Conservation (phyloP, 805 yeast species). For the Kazachstania taianensis region DNA sequence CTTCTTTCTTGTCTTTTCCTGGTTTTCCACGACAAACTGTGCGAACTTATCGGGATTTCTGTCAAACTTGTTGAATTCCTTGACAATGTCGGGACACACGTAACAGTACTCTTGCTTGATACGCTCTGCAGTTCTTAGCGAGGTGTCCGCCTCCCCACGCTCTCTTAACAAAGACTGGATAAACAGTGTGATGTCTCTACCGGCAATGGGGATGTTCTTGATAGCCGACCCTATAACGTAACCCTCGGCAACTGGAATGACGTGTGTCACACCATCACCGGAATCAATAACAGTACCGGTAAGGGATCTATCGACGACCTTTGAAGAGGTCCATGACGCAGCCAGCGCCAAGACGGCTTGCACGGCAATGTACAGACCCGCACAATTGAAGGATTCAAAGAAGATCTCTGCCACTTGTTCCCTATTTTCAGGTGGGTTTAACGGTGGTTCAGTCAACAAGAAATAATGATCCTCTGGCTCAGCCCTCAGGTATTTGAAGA, state of each 20-base stretch:
- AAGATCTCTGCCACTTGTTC: slow-evolving; percentile 97
- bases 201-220: slow-evolving; percentile 96
- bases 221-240: slow-evolving; percentile 96
- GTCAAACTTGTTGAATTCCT: slow-evolving; percentile 91
- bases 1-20: slow-evolving; percentile 50
- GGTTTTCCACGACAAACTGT: slow-evolving; percentile 79
- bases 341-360: slow-evolving; percentile 98
- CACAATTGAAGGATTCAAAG: slow-evolving; percentile 98
- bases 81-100: slow-evolving; percentile 94
- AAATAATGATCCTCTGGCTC: slow-evolving; percentile 99
- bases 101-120: slow-evolving; percentile 96
- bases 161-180: slow-evolving; percentile 91
- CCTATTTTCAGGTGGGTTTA: slow-evolving; percentile 99
- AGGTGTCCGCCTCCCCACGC: slow-evolving; percentile 91
- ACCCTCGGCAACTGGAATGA: slow-evolving; percentile 98
- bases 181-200: slow-evolving; percentile 91
- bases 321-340: slow-evolving; percentile 97
- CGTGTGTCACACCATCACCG: slow-evolving; percentile 99
- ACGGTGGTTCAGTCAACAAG: slow-evolving; percentile 92
- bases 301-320: slow-evolving; percentile 86
- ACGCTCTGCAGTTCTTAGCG: slow-evolving; percentile 89
- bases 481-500: slow-evolving; percentile 90
- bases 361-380: slow-evolving; percentile 95
- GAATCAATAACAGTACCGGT: slow-evolving; percentile 98
- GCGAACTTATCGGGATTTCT: slow-evolving; percentile 90